Evolutionary conservation across 2,329 filamentous ascomycete species (phyloP).

Genomic region (Thielaviopsis populi): DNA sequence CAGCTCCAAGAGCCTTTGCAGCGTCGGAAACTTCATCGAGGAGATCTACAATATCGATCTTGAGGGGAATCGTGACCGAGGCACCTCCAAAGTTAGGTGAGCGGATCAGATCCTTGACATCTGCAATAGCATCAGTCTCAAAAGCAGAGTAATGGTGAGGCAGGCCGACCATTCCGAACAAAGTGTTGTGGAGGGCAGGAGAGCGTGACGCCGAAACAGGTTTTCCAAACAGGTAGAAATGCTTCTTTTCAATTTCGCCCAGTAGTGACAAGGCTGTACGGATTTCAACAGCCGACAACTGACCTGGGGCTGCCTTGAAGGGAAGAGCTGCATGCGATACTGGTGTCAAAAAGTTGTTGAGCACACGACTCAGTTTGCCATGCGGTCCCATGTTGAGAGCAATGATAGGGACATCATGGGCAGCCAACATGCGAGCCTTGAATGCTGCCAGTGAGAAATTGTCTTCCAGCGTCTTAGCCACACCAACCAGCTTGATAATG

Average conservation of each 20-base stretch:
- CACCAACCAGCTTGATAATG: constrained; percentile 83
- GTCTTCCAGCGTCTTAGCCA: constrained; percentile 61
- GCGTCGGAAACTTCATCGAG: constrained; percentile 69
- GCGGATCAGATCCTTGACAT: constrained; percentile 51
- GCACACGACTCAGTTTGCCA: constrained; percentile 77
- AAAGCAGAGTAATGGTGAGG: constrained; percentile 66
- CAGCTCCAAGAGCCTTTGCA: constrained; percentile 70
- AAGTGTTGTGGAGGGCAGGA: constrained; percentile 73
- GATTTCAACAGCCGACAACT: constrained; percentile 82
- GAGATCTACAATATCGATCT: constrained; percentile 69
- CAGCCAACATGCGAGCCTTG: constrained; percentile 55
- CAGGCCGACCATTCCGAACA: constrained; percentile 63
- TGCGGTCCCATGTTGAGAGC: constrained; percentile 86
- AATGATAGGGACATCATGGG: constrained; percentile 73
- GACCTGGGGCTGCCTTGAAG: constrained; percentile 84
- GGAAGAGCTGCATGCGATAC: constrained; percentile 83
- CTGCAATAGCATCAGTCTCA: constrained; percentile 53
- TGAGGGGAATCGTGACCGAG: constrained; percentile 90
- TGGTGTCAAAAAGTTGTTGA: constrained; percentile 87
- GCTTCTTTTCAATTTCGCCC: constrained; percentile 58
- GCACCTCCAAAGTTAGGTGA: constrained; percentile 72
- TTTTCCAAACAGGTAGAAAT: constrained; percentile 77
- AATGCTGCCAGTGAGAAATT: constrained; percentile 77
- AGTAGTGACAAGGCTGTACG: constrained; percentile 62
- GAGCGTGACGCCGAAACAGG: constrained; percentile 73